Evolutionary conservation across 352 stramenopile species (phyloP).

Genomic region (Pelagophyceae sp.): DNA sequence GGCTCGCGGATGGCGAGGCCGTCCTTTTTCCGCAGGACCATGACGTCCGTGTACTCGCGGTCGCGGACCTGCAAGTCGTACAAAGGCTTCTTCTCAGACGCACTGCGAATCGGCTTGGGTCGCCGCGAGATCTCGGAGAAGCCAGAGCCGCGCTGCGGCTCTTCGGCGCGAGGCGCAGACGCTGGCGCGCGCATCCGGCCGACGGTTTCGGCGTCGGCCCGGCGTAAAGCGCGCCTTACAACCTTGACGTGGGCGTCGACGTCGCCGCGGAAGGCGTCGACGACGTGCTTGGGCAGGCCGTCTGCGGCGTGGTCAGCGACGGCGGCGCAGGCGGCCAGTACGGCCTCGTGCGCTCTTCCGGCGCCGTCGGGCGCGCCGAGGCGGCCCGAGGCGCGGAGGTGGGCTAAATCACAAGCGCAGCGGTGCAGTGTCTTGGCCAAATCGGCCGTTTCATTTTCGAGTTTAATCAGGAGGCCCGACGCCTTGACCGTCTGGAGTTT

Average conservation of each 20-base stretch:
- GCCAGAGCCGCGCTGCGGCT: not conserved
- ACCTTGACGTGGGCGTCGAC: not conserved
- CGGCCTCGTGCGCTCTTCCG: not conserved
- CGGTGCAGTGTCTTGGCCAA: not conserved
- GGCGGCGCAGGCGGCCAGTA: not conserved
- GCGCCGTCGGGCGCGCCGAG: not conserved
- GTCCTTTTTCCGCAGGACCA: not conserved
- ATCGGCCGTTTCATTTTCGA: not conserved
- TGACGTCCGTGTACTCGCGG: not conserved
- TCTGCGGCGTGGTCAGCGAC: not conserved
- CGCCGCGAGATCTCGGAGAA: not conserved
- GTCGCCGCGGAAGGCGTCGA: not conserved
- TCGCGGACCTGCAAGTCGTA: not conserved
- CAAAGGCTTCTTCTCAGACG: not conserved
- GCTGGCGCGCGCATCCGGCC: too few species aligned
- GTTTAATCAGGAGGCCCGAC: not conserved
- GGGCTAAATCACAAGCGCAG: not conserved
- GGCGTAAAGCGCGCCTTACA: not conserved
- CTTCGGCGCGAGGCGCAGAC: too few species aligned
- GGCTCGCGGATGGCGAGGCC: not conserved
- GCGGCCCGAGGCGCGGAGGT: not conserved
- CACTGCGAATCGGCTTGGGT: too few species aligned
- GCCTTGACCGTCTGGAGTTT: not conserved
- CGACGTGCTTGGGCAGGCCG: not conserved
- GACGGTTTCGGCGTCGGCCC: not conserved